Evolutionary conservation across 257 asterid species (phyloP).

Genomic region (Fraxinus americana): DNA sequence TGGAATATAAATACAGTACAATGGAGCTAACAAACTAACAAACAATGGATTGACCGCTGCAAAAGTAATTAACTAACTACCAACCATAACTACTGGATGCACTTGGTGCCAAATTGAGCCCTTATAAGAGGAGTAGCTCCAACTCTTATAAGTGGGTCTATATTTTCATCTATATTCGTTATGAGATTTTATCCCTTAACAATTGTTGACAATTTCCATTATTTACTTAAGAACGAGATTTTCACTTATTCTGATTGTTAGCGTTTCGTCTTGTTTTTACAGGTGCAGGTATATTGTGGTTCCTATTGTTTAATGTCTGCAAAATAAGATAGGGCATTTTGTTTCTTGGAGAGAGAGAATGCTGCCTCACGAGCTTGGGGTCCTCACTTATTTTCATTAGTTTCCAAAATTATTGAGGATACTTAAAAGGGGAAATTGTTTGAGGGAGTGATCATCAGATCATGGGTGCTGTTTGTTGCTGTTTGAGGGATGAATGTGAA

Average conservation of each 20-base stretch:
- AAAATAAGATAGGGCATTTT: slow-evolving; percentile 25
- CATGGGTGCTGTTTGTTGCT: slow-evolving; percentile 92
- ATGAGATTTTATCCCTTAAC: too few relatives aligned
- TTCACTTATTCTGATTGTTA: slow-evolving; percentile 13
- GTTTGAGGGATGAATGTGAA: slow-evolving; percentile 71
- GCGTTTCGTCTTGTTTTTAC: slow-evolving; percentile 17
- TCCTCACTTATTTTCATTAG: slow-evolving; percentile 47
- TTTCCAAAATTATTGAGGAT: slow-evolving; percentile 24
- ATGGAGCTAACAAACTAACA: too few relatives aligned
- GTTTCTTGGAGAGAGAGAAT: slow-evolving; percentile 48
- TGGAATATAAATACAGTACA: too few relatives aligned
- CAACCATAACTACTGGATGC: too few relatives aligned
- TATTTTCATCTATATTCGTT: too few relatives aligned
- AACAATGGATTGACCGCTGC: too few relatives aligned
- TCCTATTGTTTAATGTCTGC: slow-evolving; percentile 20
- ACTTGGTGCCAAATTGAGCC: too few relatives aligned
- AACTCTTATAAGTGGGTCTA: too few relatives aligned
- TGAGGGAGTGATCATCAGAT: slow-evolving; percentile 17
- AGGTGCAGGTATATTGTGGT: slow-evolving; percentile 24
- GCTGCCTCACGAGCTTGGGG: slow-evolving; percentile 50
- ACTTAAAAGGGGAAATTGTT: slow-evolving; percentile 18
- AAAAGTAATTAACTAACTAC: too few relatives aligned
- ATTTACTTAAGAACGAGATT: neutral
- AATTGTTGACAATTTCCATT: neutral
- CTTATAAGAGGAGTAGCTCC: too few relatives aligned